phyloP scores from a whole-genome alignment of 345 rosid species.

The Gossypium longicalyx region DNA sequence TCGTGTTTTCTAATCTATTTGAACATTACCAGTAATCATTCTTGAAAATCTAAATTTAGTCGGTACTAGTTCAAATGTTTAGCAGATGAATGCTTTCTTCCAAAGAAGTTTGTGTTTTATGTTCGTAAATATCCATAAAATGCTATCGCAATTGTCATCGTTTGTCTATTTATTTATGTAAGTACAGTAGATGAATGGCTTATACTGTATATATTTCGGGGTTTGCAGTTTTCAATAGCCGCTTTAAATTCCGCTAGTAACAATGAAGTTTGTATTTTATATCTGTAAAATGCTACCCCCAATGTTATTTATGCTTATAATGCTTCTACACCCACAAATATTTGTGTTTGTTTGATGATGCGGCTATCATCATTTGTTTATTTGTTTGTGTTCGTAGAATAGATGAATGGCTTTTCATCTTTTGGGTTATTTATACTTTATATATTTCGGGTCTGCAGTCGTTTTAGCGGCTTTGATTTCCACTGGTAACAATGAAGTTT shows the following conservation, averaged over 20 bases:
- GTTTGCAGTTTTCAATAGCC: constrained; percentile 13
- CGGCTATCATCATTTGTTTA: background rate
- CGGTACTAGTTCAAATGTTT: background rate
- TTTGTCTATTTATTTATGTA: too few species aligned
- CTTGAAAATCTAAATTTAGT: background rate
- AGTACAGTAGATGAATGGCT: background rate
- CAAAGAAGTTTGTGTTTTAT: background rate
- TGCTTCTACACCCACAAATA: background rate
- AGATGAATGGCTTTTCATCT: background rate
- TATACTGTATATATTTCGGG: background rate
- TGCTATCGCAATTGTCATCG: background rate
- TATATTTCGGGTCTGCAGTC: constrained; percentile 12
- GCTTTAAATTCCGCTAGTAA: constrained; percentile 6
- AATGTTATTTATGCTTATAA: background rate
- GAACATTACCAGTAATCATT: background rate
- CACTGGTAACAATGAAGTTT: background rate
- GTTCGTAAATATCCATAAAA: background rate
- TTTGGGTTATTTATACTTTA: background rate
- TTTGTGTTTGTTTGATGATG: background rate
- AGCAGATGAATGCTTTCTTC: background rate
- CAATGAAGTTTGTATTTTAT: background rate
- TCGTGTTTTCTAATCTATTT: background rate
- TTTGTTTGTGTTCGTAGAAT: background rate
- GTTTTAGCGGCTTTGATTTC: constrained; percentile 7
- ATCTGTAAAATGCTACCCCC: background rate